Evolutionary conservation across 179 eudicot species (phyloP).

Genomic region (Vitellaria paradoxa): DNA sequence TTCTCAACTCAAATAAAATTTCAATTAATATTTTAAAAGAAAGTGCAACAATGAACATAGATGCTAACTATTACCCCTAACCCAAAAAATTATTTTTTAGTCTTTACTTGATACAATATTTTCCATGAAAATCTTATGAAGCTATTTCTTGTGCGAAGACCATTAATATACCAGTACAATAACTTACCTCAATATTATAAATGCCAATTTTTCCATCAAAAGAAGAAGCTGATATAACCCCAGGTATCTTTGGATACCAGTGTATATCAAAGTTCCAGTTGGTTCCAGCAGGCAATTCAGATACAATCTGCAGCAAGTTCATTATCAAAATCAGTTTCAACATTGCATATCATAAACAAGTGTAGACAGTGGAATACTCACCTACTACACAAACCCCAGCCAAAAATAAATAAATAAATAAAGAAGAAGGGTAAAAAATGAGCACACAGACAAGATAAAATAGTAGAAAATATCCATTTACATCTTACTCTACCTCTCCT

Average conservation of each 20-base stretch:
- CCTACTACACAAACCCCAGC: background rate
- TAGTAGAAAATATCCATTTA: background rate
- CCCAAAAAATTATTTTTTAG: background rate
- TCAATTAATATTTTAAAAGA: background rate
- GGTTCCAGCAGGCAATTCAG: slow-evolving; percentile 90
- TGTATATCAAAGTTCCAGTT: slow-evolving; percentile 96
- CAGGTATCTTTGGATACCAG: slow-evolving; percentile 95
- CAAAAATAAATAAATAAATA: background rate
- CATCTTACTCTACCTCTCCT: slow-evolving; percentile 62
- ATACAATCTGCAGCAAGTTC: slow-evolving; percentile 62
- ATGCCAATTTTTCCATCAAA: slow-evolving; percentile 55
- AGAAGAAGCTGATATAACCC: slow-evolving; percentile 84
- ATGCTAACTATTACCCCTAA: background rate
- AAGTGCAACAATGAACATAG: background rate
- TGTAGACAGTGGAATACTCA: background rate
- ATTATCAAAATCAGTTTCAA: slow-evolving; percentile 9
- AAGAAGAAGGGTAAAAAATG: background rate
- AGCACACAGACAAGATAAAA: background rate
- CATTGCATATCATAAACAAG: background rate
- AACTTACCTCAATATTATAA: slow-evolving; percentile 82
- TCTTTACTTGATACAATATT: background rate
- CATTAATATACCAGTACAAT: slow-evolving; percentile 5
- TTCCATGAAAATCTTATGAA: background rate
- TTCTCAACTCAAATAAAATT: background rate
- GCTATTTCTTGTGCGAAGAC: background rate